These are phyloP conservation scores for Claviceps cyperi DNA, from an alignment of 2,329 filamentous ascomycete genomes.

Conservation along the genomic window DNA sequence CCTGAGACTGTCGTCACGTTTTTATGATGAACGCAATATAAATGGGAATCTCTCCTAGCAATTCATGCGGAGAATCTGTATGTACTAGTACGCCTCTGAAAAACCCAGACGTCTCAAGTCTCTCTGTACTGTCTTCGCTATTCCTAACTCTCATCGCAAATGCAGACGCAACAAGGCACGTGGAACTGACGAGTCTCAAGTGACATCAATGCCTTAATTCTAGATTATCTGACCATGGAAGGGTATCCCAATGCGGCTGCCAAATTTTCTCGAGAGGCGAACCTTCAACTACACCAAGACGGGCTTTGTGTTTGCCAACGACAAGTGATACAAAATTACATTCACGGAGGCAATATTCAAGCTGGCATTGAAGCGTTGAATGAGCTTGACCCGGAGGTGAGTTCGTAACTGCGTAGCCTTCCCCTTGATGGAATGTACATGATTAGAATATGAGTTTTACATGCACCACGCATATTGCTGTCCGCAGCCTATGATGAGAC, in stretches of 20 bases:
- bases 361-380: constrained; percentile 77
- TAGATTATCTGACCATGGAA: constrained; percentile 94
- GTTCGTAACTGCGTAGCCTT: constrained; percentile 17
- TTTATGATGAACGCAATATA: constrained; percentile 70
- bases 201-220: constrained; percentile 87
- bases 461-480: constrained; percentile 99
- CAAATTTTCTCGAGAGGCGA: constrained; percentile 89
- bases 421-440: constrained; percentile 28
- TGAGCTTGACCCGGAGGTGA: constrained; percentile 80
- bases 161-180: neutral
- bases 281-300: constrained; percentile 61
- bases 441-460: constrained; percentile 86
- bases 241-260: constrained; percentile 86
- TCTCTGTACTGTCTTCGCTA: too few species aligned
- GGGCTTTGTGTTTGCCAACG: constrained; percentile 60
- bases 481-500: constrained; percentile 80
- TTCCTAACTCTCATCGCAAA: neutral
- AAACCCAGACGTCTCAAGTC: neutral
- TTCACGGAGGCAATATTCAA: constrained; percentile 75
- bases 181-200: constrained; percentile 33
- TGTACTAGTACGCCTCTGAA: constrained; percentile 13
- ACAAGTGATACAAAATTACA: constrained; percentile 70
- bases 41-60: constrained; percentile 99
- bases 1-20: constrained; percentile 8
- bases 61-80: constrained; percentile 77